A percentile compares a stretch with the other conserved stretches of the same genome.
Evolutionary conservation across 1,284 basidiomycete species (phyloP).

Genomic region (Mycosarcoma mackinlayi): DNA sequence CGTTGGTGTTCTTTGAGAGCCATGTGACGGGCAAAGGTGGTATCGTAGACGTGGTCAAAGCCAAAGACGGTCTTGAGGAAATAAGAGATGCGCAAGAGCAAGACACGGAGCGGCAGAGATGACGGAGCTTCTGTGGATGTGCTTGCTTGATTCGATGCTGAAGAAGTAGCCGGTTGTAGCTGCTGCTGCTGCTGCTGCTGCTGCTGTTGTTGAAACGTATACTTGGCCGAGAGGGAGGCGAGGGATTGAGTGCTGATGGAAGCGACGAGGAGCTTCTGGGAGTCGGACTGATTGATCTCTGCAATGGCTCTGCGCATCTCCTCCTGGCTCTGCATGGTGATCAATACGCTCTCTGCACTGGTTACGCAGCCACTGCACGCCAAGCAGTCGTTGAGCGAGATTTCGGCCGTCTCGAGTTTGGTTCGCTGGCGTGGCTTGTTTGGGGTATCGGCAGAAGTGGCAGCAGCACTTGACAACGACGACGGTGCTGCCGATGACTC

Average conservation of each 20-base stretch:
- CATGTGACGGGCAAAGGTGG: constrained; percentile 90
- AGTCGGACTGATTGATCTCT: constrained; percentile 18
- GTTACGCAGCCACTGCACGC: constrained; percentile 98
- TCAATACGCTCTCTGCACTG: constrained; percentile 94
- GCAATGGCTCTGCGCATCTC: constrained; percentile 77
- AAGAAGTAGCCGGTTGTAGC: too few species aligned
- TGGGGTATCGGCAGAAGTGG: too few species aligned
- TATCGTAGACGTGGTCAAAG: constrained; percentile 86
- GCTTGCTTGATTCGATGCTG: constrained; percentile 1
- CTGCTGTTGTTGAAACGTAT: constrained; percentile 33
- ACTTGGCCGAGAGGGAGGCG: constrained; percentile 75
- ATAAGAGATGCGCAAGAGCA: constrained; percentile 72
- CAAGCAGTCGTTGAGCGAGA: constrained; percentile 93
- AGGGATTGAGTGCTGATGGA: constrained; percentile 83
- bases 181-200: background rate
- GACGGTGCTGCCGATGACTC: constrained; percentile 70
- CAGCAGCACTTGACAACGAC: background rate
- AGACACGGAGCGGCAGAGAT: constrained; percentile 69
- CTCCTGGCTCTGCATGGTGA: constrained; percentile 94
- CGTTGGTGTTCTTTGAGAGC: constrained; percentile 82
- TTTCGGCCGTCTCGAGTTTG: constrained; percentile 76
- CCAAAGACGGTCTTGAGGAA: constrained; percentile 70
- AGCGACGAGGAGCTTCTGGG: constrained; percentile 49
- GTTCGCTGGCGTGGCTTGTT: constrained; percentile 61
- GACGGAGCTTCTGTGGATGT: constrained; percentile 8